phyloP scores from a whole-genome alignment of 176 grass and related monocot species.

The Pontederia paniculata region DNA sequence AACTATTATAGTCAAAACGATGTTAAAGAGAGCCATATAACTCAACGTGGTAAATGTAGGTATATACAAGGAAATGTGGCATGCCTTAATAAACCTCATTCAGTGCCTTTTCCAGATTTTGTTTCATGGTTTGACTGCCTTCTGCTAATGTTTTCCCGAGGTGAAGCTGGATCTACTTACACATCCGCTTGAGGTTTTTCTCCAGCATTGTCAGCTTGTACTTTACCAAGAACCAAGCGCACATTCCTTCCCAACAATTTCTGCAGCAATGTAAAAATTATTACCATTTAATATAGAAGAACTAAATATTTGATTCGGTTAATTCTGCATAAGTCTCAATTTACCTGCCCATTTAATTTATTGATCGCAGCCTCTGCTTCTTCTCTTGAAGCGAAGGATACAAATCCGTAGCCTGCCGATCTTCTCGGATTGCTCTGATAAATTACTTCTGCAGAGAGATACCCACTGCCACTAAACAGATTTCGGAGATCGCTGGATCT shows the following conservation, averaged over 20 bases:
- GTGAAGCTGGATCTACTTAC: not conserved
- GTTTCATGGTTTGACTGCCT: not conserved
- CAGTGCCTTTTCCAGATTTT: not conserved
- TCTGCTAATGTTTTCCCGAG: not conserved
- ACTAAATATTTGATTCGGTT: too few relatives aligned
- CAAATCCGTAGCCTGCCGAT: slow-evolving; percentile 80
- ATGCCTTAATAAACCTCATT: not conserved
- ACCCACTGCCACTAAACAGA: slow-evolving; percentile 44
- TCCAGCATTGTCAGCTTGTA: slow-evolving; percentile 27
- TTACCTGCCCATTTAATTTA: slow-evolving; percentile 57
- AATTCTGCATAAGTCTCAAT: not conserved
- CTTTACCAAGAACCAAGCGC: slow-evolving; percentile 27
- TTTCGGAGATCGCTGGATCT: slow-evolving; percentile 66
- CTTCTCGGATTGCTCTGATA: slow-evolving; percentile 71
- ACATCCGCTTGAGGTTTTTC: not conserved
- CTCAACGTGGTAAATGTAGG: not conserved
- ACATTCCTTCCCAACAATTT: slow-evolving; percentile 47
- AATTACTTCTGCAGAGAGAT: slow-evolving; percentile 65
- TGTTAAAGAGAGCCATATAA: not conserved
- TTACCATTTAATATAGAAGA: not conserved
- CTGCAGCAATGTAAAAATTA: slow-evolving; percentile 24
- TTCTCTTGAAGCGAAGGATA: slow-evolving; percentile 74
- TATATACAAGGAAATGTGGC: not conserved
- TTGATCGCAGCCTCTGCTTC: slow-evolving; percentile 65
- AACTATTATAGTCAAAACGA: too few relatives aligned